Base-by-base conservation (phyloP, 441 rosid species). In the Brassica balearica region DNA sequence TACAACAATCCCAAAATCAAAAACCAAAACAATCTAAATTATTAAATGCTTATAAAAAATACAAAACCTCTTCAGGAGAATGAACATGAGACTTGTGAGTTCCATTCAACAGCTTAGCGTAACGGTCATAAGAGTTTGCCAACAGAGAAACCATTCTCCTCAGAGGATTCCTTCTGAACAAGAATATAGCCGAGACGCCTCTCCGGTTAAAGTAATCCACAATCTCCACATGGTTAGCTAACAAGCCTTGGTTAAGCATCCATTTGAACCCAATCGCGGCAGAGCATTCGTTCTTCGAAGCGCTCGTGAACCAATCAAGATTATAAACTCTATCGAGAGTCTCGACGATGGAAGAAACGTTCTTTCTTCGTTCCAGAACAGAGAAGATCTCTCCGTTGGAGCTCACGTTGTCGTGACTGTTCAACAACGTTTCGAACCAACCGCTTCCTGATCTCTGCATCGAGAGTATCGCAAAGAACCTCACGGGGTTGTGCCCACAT, bases 401-500 rank as follows among this genome's bases (percentile, higher is more conserved):
- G 69, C 97, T 95, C 36, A 95, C 87, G 79, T 95, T 95, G 59
- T 68, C 74, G 76, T 95, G 99, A 80, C 96, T 95, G 81, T 95
- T 95, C 71, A 93, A 80, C 83, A 95, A 86, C 4, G 98, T 91
- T 88, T 95, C 99, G 70, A 93, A 95, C 99, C 99, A 95, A 60
- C 99, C 98, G 69, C 98, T 95, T 64, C 98, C 98, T 0, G 99
- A 95, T 85, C 99, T 91, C 84, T 95, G 99, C 97, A 89, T 95
- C 5, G 99, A 95, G 55, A 95, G 25, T 71, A 95, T 95, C 14
- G 90, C 92, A 84, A 95, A 95, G 83, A 84, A 90, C 32, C 88
- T 82, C 43, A 95, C 96, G 1, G 98, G 97, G 80, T 91, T 95
- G 41, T 81, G 82, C 12, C 61, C 81, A 79, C 99, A 95, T 83